Evolutionary conservation across 1,139 yeast genomes (phyloP).

Genomic region (Saccharomycopsis hybrid): DNA sequence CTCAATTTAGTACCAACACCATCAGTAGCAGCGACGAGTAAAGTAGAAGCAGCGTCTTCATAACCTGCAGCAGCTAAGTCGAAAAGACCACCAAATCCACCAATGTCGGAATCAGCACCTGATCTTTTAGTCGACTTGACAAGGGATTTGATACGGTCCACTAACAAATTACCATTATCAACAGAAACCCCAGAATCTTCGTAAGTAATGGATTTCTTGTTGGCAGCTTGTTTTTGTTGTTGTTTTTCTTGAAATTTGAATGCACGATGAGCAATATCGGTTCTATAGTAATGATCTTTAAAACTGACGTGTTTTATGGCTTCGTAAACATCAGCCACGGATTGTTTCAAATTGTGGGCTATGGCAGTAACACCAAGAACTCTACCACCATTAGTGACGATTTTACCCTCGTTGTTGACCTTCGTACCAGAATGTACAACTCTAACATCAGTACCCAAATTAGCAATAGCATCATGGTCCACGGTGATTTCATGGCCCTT

Average conservation of each 20-base stretch:
- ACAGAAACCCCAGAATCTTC: conserved; percentile 97
- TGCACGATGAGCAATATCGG: conserved; percentile 94
- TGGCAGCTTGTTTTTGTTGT: conserved; percentile 23
- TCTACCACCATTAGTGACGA: conserved; percentile 91
- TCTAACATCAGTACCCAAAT: conserved; percentile 48
- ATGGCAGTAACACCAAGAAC: conserved; percentile 92
- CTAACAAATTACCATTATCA: conserved; percentile 86
- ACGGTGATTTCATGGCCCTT: conserved; percentile 84
- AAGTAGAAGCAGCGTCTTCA: conserved; percentile 57
- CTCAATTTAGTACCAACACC: conserved; percentile 98
- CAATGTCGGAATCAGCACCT: conserved; percentile 97
- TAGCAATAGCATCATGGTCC: conserved; percentile 29
- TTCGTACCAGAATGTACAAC: conserved; percentile 96
- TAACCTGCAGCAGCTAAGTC: conserved; percentile 88
- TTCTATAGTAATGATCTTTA: conserved; percentile 73
- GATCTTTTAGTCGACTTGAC: conserved; percentile 94
- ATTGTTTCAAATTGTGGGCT: conserved; percentile 66
- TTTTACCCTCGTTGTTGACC: conserved; percentile 36
- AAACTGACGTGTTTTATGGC: conserved; percentile 78
- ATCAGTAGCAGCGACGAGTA: conserved; percentile 95
- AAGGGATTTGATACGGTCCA: conserved; percentile 81
- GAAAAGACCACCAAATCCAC: conserved; percentile 97
- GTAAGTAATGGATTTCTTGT: conserved; percentile 51
- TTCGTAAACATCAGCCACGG: conserved; percentile 78
- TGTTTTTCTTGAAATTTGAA: conserved; percentile 34